Conservation (phyloP, 2,329 filamentous ascomycete species). For the Nemania bipapillata region DNA sequence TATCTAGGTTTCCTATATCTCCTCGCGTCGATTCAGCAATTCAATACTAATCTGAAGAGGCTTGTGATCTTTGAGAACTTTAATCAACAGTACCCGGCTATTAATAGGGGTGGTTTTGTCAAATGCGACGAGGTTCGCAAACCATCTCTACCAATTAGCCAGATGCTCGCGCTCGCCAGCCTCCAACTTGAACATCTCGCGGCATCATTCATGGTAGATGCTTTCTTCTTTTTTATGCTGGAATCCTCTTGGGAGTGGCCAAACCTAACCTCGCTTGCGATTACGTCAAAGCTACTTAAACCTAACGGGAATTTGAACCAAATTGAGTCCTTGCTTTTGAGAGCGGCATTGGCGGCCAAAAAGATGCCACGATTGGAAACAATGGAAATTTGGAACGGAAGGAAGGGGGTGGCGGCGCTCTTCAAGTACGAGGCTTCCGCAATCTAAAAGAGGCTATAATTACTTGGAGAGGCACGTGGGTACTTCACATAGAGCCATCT, state of each 20-base stretch:
- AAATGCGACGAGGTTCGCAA: constrained; percentile 37
- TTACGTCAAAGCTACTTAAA: constrained; percentile 49
- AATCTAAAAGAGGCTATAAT: constrained; percentile 39
- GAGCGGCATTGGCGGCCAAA: constrained; percentile 45
- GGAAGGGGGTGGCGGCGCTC: constrained; percentile 49
- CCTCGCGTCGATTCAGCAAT: constrained; percentile 17
- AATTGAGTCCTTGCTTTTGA: constrained; percentile 45
- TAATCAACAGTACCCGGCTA: constrained; percentile 48
- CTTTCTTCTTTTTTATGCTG: constrained; percentile 48
- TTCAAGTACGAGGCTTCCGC: constrained; percentile 46
- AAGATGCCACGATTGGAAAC: constrained; percentile 51
- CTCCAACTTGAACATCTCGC: constrained; percentile 48
- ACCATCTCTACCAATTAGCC: constrained; percentile 42
- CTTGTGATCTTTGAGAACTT: constrained; percentile 50
- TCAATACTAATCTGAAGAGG: constrained; percentile 13
- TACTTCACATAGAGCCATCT: constrained; percentile 44
- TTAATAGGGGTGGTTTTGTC: constrained; percentile 11
- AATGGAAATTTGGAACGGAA: constrained; percentile 54
- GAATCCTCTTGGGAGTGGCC: constrained; percentile 47
- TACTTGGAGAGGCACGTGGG: constrained; percentile 49
- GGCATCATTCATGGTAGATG: constrained; percentile 49
- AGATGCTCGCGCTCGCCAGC: constrained; percentile 43
- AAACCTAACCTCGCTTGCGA: constrained; percentile 49
- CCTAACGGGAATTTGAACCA: constrained; percentile 37
- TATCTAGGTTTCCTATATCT: constrained; percentile 22